Base-by-base conservation (phyloP, 352 stramenopile genomes). In the Phytophthora multivora region DNA sequence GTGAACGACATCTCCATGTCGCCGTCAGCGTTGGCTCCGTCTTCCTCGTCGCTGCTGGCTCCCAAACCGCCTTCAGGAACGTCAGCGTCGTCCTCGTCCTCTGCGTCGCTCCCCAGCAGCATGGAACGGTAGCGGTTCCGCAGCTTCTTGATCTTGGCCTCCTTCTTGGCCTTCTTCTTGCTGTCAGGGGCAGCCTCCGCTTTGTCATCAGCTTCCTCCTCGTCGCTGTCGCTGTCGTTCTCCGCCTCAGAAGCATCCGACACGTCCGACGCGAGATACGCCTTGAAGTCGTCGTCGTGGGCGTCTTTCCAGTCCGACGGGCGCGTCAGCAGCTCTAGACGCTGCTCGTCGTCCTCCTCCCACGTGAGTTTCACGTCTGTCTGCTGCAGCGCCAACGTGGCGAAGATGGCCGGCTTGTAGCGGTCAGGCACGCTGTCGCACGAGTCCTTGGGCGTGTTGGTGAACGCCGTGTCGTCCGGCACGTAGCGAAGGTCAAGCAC, bases 341-440 rank as follows among this genome's bases (percentile, higher is more conserved):
- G 80, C 42, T 96, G 82, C 9, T 87, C 77, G 62, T 98, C 96
- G 53, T 97, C 95, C 47, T 96, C 82, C 54, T 99, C 97, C 97
- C 97, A 99, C 30, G 94, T 98, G 45, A 97, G 95, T 64, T 96
- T 85, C 16, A 99, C 89, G 31, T 94, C 91, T 5, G 95, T 98
- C 52, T 91, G 77, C 66, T 97, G 88, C 40, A 99, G 77, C 16
- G 96, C 96, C 42, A 82, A 79, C 1, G 96, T 97, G 9, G 97
- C 86, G 67, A 99, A 99, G 45, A 98, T 91, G 7, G 96, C 88
- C 10, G 97, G 96, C 46, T 95, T 89, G 78, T 99, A 99, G 21
- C 85, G 91, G 28, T 96, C 89, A 0, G 96, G 91, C n/a, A 99
- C 71, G 23, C 53, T 71, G 46, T 86, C 61, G 28, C 83, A 91